Percentiles rank a stretch among this genome's conserved stretches.
Evolutionary conservation across 306 rosid genomes (phyloP).

Genomic region (Notholithocarpus densiflorus): DNA sequence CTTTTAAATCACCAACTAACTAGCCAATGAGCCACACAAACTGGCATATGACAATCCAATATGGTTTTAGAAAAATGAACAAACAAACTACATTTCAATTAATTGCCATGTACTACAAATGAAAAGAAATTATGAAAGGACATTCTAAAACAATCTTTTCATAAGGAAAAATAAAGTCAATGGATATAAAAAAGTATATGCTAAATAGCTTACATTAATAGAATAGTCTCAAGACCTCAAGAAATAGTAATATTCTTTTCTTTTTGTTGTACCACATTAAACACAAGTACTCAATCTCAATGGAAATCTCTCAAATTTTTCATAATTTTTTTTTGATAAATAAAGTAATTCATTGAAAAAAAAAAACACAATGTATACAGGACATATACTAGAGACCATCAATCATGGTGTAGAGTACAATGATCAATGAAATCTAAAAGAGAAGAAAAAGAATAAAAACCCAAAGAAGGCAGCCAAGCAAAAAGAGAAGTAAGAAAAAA

Average conservation of each 20-base stretch:
- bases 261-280: background rate
- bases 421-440: no score
- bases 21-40: background rate
- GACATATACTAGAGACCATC: no score
- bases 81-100: background rate
- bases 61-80: background rate
- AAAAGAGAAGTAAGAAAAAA: no score
- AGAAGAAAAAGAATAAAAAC: no score
- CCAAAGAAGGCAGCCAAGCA: no score
- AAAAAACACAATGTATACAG: no score
- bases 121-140: background rate
- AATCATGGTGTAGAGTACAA: no score
- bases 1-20: background rate
- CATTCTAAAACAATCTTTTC: background rate
- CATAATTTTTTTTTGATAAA: no score
- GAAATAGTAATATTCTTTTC: background rate
- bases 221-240: background rate
- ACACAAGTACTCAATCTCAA: background rate
- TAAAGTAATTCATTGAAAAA: no score
- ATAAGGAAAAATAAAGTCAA: background rate
- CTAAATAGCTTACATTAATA: background rate
- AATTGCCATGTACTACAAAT: background rate
- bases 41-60: background rate
- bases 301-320: background rate
- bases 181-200: background rate